Evolutionary conservation across 768 basidiomycete species (phyloP), one percentile per base, ranked within the genome.

Genomic region (Lactarius sp.): DNA sequence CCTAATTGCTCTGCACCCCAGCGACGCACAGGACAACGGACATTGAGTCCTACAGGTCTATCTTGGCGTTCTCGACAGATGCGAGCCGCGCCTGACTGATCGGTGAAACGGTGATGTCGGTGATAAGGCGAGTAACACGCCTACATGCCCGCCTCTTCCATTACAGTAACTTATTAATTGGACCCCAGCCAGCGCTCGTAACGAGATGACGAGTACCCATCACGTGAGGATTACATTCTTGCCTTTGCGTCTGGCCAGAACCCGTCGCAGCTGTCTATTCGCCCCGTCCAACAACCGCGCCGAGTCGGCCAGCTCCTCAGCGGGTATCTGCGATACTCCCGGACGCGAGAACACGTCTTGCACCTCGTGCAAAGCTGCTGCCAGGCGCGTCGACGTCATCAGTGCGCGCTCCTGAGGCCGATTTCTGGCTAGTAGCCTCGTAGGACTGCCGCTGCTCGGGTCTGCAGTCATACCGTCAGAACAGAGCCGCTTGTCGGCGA

Each of bases 251-350:
- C 41, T 13, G 0, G 18, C 33, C 31, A 59, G 13, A 9, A 31
- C 39, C n/a, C 6, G 41, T 42, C 33, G 59, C 10, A 52, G 51
- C 8, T 42, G 31, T 52, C 8, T 44, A 60, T 53, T 52, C 33
- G 41, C 51, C 13, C 14, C 9, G 6, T 52, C 59, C 33, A 52
- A 42, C 14, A 61, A 34, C 18, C 34, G 57, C 1, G 50, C 56
- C 12, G 56, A 64, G 27, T 39, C 44, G 39, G 46, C 34, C 46
- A 54, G 33, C 18, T 59, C 57, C 22, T 50, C 52, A 0, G 27
- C 16, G 31, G 54, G 62, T 7, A 54, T 53, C 62, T 59, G 37
- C n/a, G 52, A 59, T 6, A 64, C 4, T 14, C 27, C 62, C 34
- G 52, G 41, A 10, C 55, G 46, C 31, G 52, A 50, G 27, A 54